These are phyloP conservation scores for Neurospora crassa DNA, from an alignment of 2,329 filamentous ascomycete genomes.

Conservation along the genomic window DNA sequence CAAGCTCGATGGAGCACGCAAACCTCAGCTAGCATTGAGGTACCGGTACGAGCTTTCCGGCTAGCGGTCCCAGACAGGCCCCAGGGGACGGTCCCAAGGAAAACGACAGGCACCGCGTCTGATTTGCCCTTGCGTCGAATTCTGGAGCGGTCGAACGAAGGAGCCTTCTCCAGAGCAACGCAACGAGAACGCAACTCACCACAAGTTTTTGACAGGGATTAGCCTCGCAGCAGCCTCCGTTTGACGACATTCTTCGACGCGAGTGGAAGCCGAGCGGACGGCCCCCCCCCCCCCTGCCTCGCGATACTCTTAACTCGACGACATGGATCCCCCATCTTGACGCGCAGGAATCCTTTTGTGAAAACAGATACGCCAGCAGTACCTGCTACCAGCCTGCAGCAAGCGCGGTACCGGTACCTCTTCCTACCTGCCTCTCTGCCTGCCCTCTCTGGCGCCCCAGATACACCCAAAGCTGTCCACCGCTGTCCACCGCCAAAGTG, in stretches of 20 bases:
- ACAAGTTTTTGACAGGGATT: slow-evolving; percentile 20
- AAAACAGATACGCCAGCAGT: slow-evolving; percentile 15
- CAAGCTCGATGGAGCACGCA: slow-evolving; percentile 5
- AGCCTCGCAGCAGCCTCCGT: slow-evolving; percentile 14
- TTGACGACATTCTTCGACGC: slow-evolving; percentile 27
- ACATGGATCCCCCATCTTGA: slow-evolving; percentile 33
- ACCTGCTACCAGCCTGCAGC: slow-evolving; percentile 8
- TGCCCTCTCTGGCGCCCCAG: not conserved
- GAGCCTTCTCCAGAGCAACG: slow-evolving; percentile 7
- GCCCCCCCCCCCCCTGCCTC: not conserved
- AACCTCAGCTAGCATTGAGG: slow-evolving; percentile 5
- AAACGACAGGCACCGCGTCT: slow-evolving; percentile 2
- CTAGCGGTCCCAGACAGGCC: slow-evolving; percentile 18
- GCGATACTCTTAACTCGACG: slow-evolving; percentile 19
- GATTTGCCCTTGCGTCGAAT: slow-evolving; percentile 12
- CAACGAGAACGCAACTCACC: slow-evolving; percentile 11
- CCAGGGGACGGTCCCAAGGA: not conserved
- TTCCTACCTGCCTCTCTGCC: not conserved
- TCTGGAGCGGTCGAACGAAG: slow-evolving; percentile 14
- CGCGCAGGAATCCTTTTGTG: slow-evolving; percentile 14
- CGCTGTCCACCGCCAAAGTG: slow-evolving; percentile 2
- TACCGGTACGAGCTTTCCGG: slow-evolving; percentile 12
- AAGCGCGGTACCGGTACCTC: slow-evolving; percentile 15
- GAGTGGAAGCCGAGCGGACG: slow-evolving; percentile 8
- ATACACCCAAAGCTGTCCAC: slow-evolving; percentile 13